Evolutionary conservation across 495 filamentous ascomycete species (phyloP).

Genomic region (Trichoderma virens): DNA sequence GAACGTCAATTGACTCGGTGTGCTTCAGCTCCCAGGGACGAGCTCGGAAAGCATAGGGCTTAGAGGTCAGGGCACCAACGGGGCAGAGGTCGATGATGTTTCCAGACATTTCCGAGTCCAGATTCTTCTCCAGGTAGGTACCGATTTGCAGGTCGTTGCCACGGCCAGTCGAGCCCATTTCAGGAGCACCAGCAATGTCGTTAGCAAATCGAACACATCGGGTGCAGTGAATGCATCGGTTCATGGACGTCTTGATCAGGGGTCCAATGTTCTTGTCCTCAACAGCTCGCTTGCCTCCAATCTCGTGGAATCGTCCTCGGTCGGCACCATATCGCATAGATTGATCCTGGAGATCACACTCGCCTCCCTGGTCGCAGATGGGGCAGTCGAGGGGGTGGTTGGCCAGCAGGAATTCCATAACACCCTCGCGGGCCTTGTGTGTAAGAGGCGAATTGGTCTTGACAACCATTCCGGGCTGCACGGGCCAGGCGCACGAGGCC

Average conservation of each 20-base stretch:
- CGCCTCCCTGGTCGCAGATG: conserved; percentile 96
- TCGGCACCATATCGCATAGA: conserved; percentile 98
- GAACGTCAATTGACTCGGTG: conserved; percentile 88
- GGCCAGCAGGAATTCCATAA: conserved; percentile 96
- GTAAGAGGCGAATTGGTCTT: conserved; percentile 93
- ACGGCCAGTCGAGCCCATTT: conserved; percentile 87
- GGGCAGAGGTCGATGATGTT: conserved; percentile 98
- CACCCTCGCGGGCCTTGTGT: conserved; percentile 95
- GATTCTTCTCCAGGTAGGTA: conserved; percentile 86
- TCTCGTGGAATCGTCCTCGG: conserved; percentile 91
- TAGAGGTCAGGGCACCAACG: conserved; percentile 90
- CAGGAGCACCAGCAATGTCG: conserved; percentile 90
- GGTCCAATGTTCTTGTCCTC: conserved; percentile 99
- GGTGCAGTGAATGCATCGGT: conserved; percentile 98
- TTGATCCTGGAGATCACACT: conserved; percentile 98
- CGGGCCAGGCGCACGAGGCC: conserved; percentile 97
- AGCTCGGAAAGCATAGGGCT: conserved; percentile 95
- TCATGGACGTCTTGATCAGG: conserved; percentile 99
- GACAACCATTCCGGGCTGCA: conserved; percentile 96
- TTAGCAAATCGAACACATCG: conserved; percentile 96
- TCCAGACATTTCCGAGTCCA: conserved; percentile 89
- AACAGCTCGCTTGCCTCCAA: conserved; percentile 87
- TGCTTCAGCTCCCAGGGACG: conserved; percentile 94
- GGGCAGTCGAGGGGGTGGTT: conserved; percentile 98
- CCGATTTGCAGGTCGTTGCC: conserved; percentile 97